Conservation (phyloP, 2,329 filamentous ascomycete species). For the Proliferodiscus dingleyae region DNA sequence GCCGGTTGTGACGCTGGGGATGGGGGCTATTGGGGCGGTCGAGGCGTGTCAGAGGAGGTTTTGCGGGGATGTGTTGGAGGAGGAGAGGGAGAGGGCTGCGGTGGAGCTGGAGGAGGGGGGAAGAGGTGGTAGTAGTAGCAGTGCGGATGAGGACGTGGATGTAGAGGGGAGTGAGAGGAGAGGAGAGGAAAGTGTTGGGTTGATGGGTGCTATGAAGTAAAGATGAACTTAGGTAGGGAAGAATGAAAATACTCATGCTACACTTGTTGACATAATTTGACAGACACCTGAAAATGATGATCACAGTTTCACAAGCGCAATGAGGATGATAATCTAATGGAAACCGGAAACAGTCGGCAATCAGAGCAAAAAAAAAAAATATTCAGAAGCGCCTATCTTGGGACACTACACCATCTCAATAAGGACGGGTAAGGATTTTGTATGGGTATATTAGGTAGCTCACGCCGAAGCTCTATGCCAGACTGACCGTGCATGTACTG, state of each 20-base stretch:
- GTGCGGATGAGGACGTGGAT: constrained; percentile 3
- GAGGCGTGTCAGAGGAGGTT: constrained; percentile 11
- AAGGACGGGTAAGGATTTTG: too few species aligned
- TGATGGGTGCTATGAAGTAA: neutral
- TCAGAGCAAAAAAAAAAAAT: neutral
- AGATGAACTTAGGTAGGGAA: constrained; percentile 8
- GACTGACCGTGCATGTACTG: too few species aligned
- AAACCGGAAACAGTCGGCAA: neutral
- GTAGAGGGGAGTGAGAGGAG: neutral
- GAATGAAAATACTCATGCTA: neutral
- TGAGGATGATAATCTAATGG: neutral
- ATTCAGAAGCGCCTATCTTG: neutral
- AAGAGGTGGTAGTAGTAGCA: too few species aligned
- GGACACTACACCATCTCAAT: too few species aligned
- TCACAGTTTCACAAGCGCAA: neutral
- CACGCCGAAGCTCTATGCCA: too few species aligned
- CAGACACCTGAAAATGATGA: too few species aligned
- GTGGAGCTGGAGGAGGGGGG: neutral
- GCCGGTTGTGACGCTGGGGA: constrained; percentile 4
- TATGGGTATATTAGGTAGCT: neutral
- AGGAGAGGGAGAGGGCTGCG: constrained; percentile 3
- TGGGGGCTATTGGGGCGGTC: constrained; percentile 1
- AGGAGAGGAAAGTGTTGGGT: constrained; percentile 1
- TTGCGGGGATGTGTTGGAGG: constrained; percentile 15
- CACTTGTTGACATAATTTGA: too few species aligned